Conservation (phyloP, 768 basidiomycete genomes). For the Pleurotus tuber-regium region DNA sequence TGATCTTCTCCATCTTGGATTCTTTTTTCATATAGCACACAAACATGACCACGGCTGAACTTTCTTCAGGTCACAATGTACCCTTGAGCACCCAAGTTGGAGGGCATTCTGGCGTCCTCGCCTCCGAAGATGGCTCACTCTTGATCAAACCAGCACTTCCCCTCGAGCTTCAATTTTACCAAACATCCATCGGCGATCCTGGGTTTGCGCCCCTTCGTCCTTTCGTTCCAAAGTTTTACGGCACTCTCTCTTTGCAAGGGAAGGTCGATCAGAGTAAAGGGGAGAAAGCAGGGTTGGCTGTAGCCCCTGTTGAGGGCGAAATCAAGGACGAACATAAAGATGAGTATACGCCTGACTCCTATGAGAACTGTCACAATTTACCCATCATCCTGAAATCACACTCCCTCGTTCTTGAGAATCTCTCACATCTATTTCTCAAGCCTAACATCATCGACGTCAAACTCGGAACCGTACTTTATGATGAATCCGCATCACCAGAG, state of each 20-base stretch:
- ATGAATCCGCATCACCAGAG: constrained; percentile 58
- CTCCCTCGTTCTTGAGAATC: constrained; percentile 84
- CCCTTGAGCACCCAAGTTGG: constrained; percentile 68
- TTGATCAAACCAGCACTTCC: constrained; percentile 75
- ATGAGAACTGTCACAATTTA: background rate
- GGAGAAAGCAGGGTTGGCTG: constrained; percentile 21
- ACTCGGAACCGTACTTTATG: constrained; percentile 88
- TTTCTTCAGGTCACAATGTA: constrained; percentile 18
- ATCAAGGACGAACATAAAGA: constrained; percentile 48
- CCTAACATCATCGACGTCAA: constrained; percentile 93
- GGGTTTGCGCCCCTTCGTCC: constrained; percentile 43
- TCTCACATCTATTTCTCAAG: constrained; percentile 66
- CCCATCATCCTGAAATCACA: constrained; percentile 33
- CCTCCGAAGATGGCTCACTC: constrained; percentile 71
- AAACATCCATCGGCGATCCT: constrained; percentile 40
- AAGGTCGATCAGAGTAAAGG: constrained; percentile 38
- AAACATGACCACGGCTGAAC: constrained; percentile 4
- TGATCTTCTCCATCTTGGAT: too few species aligned
- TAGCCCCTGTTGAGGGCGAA: constrained; percentile 25
- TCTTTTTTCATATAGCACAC: too few species aligned
- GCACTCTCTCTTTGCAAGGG: constrained; percentile 75
- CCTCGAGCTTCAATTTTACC: constrained; percentile 72
- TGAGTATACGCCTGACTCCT: constrained; percentile 4
- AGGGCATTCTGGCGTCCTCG: constrained; percentile 74
- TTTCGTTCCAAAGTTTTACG: constrained; percentile 76